Conservation (phyloP, 108 stramenopile species). For the Stephanodiscus minutulus region DNA sequence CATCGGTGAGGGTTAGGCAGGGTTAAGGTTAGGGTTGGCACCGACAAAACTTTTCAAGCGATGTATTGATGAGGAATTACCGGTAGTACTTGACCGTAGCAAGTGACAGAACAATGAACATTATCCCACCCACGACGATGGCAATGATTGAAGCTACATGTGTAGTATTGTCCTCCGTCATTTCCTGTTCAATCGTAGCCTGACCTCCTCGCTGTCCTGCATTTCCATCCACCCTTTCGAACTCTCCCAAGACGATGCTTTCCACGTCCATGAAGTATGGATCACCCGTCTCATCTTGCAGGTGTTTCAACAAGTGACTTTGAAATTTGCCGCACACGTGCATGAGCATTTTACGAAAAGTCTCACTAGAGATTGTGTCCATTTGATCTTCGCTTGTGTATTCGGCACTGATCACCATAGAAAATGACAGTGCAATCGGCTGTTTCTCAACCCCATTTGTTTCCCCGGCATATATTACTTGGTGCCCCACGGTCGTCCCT, state of each 20-base stretch:
- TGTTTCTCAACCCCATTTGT: not conserved
- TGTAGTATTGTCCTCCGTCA: not conserved
- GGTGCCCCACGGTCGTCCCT: not conserved
- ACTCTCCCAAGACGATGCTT: conserved; percentile 22
- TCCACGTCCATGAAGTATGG: conserved; percentile 27
- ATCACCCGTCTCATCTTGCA: conserved; percentile 30
- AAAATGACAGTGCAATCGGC: conserved; percentile 18
- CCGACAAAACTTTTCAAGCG: not conserved
- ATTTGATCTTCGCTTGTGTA: conserved; percentile 19
- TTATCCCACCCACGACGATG: conserved; percentile 31
- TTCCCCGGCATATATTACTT: not conserved
- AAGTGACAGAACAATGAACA: conserved; percentile 18
- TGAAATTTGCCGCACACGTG: conserved; percentile 46
- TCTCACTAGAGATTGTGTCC: conserved; percentile 7
- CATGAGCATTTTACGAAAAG: conserved; percentile 35
- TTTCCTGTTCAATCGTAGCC: not conserved
- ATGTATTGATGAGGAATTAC: conserved; percentile 4
- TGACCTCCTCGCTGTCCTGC: not conserved
- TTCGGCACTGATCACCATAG: conserved; percentile 33
- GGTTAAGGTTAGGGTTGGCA: not conserved
- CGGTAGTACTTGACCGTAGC: conserved; percentile 29
- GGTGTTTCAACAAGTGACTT: conserved; percentile 27
- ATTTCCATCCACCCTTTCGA: not conserved
- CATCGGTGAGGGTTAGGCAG: not conserved
- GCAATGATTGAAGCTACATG: conserved; percentile 34